A percentile compares a stretch with the other conserved stretches of the same genome.
Evolutionary conservation across 192 early-diverging fungal species (phyloP).

Genomic region (Linnemannia elongata): DNA sequence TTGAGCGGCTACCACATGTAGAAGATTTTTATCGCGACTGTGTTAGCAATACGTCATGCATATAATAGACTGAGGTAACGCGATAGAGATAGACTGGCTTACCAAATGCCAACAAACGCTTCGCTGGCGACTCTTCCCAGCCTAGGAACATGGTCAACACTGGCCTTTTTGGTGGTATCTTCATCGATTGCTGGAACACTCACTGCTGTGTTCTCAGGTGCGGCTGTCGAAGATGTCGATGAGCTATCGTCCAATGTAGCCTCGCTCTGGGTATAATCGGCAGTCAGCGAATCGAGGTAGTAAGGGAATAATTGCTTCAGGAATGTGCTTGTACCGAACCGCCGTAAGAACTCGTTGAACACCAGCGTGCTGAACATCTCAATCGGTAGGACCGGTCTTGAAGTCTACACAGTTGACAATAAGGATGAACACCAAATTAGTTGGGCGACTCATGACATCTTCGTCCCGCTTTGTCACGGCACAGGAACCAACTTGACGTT

Average conservation of each 20-base stretch:
- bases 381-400: conserved; percentile 60
- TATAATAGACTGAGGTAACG: neutral
- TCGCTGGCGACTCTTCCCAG: conserved; percentile 60
- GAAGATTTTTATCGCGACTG: neutral
- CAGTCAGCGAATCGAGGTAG: conserved; percentile 67
- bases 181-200: conserved; percentile 5
- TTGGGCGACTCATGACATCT: neutral
- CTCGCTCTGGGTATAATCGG: conserved; percentile 49
- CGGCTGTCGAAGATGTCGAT: conserved; percentile 13
- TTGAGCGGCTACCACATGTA: conserved; percentile 37
- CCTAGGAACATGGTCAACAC: conserved; percentile 9
- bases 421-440: neutral
- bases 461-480: neutral
- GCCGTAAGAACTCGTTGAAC: conserved; percentile 61
- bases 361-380: conserved; percentile 57
- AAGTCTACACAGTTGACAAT: conserved; percentile 53
- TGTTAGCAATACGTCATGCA: neutral
- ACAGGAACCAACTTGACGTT: neutral
- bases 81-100: neutral
- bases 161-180: conserved; percentile 6
- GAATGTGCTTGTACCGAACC: conserved; percentile 66
- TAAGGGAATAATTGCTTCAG: conserved; percentile 69
- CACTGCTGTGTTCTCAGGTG: neutral
- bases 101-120: conserved; percentile 67
- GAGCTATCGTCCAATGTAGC: conserved; percentile 31